Evolutionary conservation across 805 yeast species (phyloP).

Genomic region (Priceomyces melissophilus): DNA sequence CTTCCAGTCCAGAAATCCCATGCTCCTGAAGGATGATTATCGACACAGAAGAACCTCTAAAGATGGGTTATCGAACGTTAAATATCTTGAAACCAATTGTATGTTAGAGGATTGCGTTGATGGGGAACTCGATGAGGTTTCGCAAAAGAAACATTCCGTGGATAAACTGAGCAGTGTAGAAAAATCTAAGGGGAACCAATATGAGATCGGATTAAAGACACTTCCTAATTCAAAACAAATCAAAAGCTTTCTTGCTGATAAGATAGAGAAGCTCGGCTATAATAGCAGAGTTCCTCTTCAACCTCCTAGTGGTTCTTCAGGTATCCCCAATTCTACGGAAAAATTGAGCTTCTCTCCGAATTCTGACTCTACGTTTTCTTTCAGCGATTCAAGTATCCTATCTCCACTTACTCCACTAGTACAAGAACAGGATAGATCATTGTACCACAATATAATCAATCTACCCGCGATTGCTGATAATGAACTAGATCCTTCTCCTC

Average conservation of each 20-base stretch:
- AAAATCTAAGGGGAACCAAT: constrained; percentile 6
- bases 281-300: neutral
- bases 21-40: constrained; percentile 7
- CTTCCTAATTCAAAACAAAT: constrained; percentile 17
- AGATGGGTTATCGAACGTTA: constrained; percentile 10
- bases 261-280: constrained; percentile 22
- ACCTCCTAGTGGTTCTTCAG: neutral
- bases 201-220: constrained; percentile 1
- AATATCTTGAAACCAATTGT: constrained; percentile 10
- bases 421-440: neutral
- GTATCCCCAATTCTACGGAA: neutral
- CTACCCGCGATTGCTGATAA: too few relatives aligned
- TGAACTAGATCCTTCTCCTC: too few relatives aligned
- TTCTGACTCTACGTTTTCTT: neutral
- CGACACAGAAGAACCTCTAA: constrained; percentile 5
- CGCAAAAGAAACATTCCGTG: too few relatives aligned
- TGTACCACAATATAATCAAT: neutral
- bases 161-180: constrained; percentile 1
- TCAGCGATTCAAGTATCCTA: neutral
- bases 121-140: too few relatives aligned
- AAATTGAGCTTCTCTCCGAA: neutral
- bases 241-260: constrained; percentile 19
- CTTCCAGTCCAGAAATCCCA: constrained; percentile 33
- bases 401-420: neutral
- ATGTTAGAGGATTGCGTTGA: neutral